These are phyloP conservation scores for Neurospora sp. DNA, from an alignment of 2,329 filamentous ascomycete genomes.

Conservation along the genomic window DNA sequence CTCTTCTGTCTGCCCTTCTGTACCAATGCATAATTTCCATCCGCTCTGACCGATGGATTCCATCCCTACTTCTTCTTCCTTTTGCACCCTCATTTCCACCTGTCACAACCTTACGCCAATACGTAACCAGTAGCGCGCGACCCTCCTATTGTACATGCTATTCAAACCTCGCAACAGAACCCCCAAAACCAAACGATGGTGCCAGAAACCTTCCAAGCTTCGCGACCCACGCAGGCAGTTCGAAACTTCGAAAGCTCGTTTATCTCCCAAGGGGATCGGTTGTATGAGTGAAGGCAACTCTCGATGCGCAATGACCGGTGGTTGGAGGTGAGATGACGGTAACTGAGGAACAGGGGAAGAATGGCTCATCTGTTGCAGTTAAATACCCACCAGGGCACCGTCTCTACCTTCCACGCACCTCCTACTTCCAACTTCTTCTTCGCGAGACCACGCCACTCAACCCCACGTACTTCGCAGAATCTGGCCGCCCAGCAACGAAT, in stretches of 20 bases:
- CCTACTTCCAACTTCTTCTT: not conserved
- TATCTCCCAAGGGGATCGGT: not conserved
- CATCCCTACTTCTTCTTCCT: not conserved
- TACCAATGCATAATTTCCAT: too few species aligned
- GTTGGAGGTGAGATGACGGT: not conserved
- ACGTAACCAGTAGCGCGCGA: not conserved
- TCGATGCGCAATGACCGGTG: not conserved
- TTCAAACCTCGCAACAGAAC: not conserved
- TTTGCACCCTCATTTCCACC: not conserved
- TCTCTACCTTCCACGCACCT: not conserved
- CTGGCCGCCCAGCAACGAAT: not conserved
- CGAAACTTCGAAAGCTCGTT: not conserved
- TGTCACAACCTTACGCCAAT: not conserved
- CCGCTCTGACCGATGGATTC: not conserved
- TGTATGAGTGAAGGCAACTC: not conserved
- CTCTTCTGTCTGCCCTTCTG: not conserved
- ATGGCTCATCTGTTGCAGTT: not conserved
- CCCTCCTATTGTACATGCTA: not conserved
- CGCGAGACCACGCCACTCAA: not conserved
- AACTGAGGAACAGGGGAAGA: not conserved
- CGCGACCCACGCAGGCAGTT: not conserved
- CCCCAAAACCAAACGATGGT: not conserved
- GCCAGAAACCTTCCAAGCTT: not conserved
- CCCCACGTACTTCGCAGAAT: not conserved
- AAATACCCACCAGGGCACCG: not conserved